Conservation (phyloP, 495 filamentous ascomycete species). For the Aspergillus haitiensis region DNA sequence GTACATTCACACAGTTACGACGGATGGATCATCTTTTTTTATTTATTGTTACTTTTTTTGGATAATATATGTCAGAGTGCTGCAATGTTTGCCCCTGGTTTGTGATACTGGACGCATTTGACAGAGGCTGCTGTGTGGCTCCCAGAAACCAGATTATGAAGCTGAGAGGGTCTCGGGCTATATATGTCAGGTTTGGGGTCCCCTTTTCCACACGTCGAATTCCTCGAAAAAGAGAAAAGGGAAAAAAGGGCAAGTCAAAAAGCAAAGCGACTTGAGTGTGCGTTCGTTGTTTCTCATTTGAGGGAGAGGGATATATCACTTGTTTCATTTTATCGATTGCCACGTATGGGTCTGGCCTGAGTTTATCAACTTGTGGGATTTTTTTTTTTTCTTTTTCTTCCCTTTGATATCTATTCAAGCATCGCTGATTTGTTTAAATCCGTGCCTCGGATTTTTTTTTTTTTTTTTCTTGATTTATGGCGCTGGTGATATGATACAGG, state of each 20-base stretch:
- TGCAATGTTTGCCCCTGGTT: conserved; percentile 21
- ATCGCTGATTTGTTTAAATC: conserved; percentile 24
- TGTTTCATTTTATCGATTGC: conserved; percentile 15
- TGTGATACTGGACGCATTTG: conserved; percentile 26
- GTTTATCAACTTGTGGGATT: conserved; percentile 20
- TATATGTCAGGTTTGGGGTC: conserved; percentile 2
- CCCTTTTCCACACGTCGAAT: background rate
- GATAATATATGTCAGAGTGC: conserved; percentile 36
- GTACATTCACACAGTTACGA: conserved; percentile 31
- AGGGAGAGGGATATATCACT: conserved; percentile 9
- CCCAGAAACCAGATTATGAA: background rate
- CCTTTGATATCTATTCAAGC: conserved; percentile 21
- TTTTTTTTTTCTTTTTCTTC: conserved; percentile 14
- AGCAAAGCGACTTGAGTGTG: conserved; percentile 10
- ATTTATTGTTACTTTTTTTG: conserved; percentile 18
- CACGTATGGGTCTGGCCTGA: conserved; percentile 15
- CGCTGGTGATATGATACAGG: conserved; percentile 34
- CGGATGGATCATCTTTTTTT: conserved; percentile 28
- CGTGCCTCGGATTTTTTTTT: conserved; percentile 21
- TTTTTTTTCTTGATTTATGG: conserved; percentile 23
- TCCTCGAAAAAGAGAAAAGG: background rate
- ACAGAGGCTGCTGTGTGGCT: conserved; percentile 11
- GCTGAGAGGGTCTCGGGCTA: conserved; percentile 7
- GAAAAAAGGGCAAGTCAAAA: conserved; percentile 8
- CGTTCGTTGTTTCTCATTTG: conserved; percentile 1